Conservation (phyloP, 2,329 filamentous ascomycete genomes). For the Neurospora crassa region DNA sequence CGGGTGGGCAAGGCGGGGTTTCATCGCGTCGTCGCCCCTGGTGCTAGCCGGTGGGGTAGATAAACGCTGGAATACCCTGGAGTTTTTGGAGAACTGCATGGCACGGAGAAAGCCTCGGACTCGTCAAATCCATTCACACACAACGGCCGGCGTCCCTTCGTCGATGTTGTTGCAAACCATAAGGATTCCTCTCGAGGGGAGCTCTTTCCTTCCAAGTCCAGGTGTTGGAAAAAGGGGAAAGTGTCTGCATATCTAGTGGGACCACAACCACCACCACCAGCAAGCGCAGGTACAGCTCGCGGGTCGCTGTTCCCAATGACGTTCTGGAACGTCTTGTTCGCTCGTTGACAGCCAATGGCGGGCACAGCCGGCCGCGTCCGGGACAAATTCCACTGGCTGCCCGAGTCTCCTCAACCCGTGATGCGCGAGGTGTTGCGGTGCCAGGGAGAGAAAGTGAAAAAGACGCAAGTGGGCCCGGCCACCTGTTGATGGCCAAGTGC, state of each 20-base stretch:
- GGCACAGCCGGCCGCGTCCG: background rate
- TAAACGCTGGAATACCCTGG: background rate
- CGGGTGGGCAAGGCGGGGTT: background rate
- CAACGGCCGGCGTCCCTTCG: background rate
- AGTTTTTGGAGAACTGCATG: background rate
- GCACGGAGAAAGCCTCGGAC: background rate
- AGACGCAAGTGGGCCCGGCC: background rate
- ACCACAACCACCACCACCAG: background rate
- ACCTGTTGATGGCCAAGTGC: background rate
- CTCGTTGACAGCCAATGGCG: background rate
- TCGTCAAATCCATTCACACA: background rate
- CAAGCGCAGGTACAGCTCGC: background rate
- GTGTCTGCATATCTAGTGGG: background rate
- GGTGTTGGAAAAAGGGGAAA: background rate
- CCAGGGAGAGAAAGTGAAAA: background rate
- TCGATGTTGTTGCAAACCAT: background rate
- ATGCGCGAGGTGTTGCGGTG: too few species aligned
- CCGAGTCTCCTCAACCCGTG: background rate
- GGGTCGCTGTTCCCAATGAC: background rate
- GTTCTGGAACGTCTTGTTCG: background rate
- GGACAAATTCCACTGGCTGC: background rate
- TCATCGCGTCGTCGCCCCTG: background rate
- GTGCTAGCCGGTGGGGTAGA: background rate
- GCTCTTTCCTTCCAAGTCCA: background rate
- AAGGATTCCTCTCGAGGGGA: background rate